Evolutionary conservation across 352 stramenopile genomes (phyloP).

Genomic region (Elongisporangium senticosum): DNA sequence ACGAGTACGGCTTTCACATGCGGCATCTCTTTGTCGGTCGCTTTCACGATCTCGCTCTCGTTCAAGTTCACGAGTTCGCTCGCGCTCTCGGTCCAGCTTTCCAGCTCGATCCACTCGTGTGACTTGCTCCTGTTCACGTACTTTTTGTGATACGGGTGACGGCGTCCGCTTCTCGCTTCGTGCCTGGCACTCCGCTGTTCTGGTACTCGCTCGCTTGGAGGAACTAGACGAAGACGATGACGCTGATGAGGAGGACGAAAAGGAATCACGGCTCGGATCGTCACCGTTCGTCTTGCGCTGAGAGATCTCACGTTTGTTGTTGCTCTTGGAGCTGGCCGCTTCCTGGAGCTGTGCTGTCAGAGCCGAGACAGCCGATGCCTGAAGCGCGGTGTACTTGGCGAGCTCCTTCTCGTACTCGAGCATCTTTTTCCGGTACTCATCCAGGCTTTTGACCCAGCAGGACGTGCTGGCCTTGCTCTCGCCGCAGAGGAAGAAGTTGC

Average conservation of each 20-base stretch:
- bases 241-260: slow-evolving; percentile 12
- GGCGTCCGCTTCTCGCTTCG: slow-evolving; percentile 9
- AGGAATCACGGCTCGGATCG: slow-evolving; percentile 13
- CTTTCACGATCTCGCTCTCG: slow-evolving; percentile 9
- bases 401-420: slow-evolving; percentile 67
- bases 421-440: slow-evolving; percentile 72
- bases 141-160: neutral
- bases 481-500: slow-evolving; percentile 82
- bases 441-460: slow-evolving; percentile 78
- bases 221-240: slow-evolving; percentile 10
- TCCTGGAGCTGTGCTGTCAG: slow-evolving; percentile 5
- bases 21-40: slow-evolving; percentile 7
- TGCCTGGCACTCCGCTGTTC: slow-evolving; percentile 1
- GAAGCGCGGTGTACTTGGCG: slow-evolving; percentile 21
- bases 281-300: neutral
- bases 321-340: slow-evolving; percentile 5
- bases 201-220: slow-evolving; percentile 5
- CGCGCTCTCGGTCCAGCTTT: slow-evolving; percentile 15
- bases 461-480: slow-evolving; percentile 78
- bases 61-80: slow-evolving; percentile 13
- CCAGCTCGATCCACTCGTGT: slow-evolving; percentile 10
- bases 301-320: slow-evolving; percentile 3
- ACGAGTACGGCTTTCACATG: slow-evolving; percentile 5
- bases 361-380: slow-evolving; percentile 10
- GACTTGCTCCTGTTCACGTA: neutral